phyloP scores from a whole-genome alignment of 345 rosid species.

The Populus davidiana region DNA sequence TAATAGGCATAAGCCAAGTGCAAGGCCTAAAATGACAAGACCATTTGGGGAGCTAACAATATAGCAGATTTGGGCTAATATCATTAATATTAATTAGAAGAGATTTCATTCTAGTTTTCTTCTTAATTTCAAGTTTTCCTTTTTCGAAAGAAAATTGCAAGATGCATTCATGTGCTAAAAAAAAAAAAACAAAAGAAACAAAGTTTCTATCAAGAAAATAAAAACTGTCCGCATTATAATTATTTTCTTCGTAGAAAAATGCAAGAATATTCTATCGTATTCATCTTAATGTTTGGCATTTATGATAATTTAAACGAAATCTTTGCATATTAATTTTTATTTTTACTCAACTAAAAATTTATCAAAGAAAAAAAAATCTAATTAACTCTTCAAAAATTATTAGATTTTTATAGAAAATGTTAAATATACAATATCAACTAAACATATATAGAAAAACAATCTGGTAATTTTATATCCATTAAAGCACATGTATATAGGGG shows the following conservation, averaged over 20 bases:
- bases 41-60: not conserved
- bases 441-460: not conserved
- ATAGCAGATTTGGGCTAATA: not conserved
- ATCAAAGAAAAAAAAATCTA: not conserved
- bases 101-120: not conserved
- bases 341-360: not conserved
- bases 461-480: not conserved
- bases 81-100: not conserved
- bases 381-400: not conserved
- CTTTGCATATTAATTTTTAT: not conserved
- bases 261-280: no score
- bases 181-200: not conserved
- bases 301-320: not conserved
- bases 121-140: not conserved
- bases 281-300: no score
- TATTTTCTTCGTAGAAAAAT: not conserved
- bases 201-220: not conserved
- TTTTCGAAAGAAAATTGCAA: not conserved
- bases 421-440: not conserved
- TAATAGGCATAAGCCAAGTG: not conserved
- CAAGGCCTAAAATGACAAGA: not conserved
- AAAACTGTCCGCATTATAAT: not conserved
- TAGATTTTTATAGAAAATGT: not conserved
- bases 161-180: not conserved
- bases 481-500: not conserved